Percentiles rank a stretch among this genome's conserved stretches.
Evolutionary conservation across 2,329 filamentous ascomycete species (phyloP).

Genomic region (Fusarium longipes): DNA sequence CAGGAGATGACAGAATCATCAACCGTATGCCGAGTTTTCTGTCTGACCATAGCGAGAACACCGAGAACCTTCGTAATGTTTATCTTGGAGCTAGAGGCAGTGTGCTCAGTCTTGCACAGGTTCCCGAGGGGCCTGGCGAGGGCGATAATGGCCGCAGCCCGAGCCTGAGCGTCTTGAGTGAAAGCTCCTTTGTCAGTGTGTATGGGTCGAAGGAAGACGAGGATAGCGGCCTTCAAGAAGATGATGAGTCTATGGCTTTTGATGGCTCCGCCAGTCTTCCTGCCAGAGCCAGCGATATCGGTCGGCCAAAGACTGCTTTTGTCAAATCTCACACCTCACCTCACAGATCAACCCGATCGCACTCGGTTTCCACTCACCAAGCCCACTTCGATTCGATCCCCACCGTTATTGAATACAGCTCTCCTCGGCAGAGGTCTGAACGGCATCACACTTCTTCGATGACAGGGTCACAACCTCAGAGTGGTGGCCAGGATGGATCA

Average conservation of each 20-base stretch:
- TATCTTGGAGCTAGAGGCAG: constrained; percentile 65
- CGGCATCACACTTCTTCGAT: constrained; percentile 46
- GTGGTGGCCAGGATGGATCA: constrained; percentile 41
- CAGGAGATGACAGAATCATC: constrained; percentile 55
- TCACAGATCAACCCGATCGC: constrained; percentile 41
- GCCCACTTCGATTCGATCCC: constrained; percentile 59
- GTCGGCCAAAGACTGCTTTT: constrained; percentile 40
- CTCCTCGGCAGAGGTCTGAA: constrained; percentile 64
- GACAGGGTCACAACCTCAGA: constrained; percentile 49
- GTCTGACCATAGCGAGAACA: constrained; percentile 68
- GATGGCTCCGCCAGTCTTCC: constrained; percentile 43
- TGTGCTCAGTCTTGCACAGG: constrained; percentile 61
- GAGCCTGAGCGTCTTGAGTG: constrained; percentile 71
- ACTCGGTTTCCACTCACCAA: constrained; percentile 48
- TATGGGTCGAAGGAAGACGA: constrained; percentile 63
- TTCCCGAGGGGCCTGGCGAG: constrained; percentile 54
- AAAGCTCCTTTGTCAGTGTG: constrained; percentile 74
- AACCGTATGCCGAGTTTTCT: constrained; percentile 73
- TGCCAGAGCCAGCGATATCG: constrained; percentile 31
- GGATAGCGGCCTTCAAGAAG: constrained; percentile 38
- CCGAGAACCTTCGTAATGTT: constrained; percentile 70
- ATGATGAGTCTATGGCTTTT: constrained; percentile 49
- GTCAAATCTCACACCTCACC: constrained; percentile 20
- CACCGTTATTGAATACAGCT: constrained; percentile 58
- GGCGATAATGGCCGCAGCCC: constrained; percentile 59